These are phyloP conservation scores for Prunus salicina DNA, from an alignment of 306 rosid genomes.

Conservation along the genomic window DNA sequence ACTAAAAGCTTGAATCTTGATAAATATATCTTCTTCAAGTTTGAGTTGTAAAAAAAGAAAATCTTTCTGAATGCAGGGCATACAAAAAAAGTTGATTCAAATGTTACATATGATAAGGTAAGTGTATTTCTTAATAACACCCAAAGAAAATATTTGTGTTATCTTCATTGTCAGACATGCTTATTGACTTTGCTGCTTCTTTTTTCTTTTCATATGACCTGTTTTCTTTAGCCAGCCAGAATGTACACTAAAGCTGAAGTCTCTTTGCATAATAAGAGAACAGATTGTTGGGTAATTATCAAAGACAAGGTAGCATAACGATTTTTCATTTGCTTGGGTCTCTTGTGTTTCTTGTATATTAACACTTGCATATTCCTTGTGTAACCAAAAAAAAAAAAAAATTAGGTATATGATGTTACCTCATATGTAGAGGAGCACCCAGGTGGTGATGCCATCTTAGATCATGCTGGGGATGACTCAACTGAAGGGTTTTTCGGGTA, in stretches of 20 bases:
- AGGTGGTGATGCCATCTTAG: conserved; percentile 93
- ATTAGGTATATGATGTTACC: conserved; percentile 84
- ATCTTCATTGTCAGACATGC: neutral
- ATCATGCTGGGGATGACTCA: conserved; percentile 89
- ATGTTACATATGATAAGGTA: conserved; percentile 46
- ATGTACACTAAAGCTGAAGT: conserved; percentile 60
- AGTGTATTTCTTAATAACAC: neutral
- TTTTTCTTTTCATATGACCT: conserved; percentile 6
- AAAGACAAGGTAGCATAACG: conserved; percentile 54
- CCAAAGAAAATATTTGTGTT: neutral
- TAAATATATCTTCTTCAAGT: neutral
- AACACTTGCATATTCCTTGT: conserved; percentile 9
- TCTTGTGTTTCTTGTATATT: neutral
- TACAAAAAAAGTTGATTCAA: conserved; percentile 30
- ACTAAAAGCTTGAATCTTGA: neutral
- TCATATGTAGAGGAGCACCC: conserved; percentile 97
- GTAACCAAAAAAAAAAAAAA: neutral
- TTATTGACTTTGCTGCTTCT: neutral
- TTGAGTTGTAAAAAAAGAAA: neutral
- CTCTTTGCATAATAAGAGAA: conserved; percentile 65
- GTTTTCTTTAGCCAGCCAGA: conserved; percentile 48
- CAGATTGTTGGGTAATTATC: conserved; percentile 95
- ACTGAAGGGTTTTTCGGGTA: conserved; percentile 86
- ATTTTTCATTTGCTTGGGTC: neutral
- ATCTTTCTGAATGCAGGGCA: conserved; percentile 38